Evolutionary conservation across 2,329 filamentous ascomycete species (phyloP).

Genomic region (Sclerotinia subarctica): DNA sequence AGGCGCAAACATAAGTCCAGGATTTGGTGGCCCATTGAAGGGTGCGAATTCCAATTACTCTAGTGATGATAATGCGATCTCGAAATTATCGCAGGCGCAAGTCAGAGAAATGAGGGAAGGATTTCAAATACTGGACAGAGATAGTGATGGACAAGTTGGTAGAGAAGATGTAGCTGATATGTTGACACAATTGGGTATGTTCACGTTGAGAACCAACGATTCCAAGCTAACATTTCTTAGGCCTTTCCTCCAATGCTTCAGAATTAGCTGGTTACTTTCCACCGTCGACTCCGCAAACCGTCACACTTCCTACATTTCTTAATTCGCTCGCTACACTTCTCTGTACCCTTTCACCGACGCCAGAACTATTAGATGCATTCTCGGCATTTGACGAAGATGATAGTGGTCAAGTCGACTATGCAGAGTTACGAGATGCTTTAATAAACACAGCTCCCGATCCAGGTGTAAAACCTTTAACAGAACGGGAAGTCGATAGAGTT

Average conservation of each 20-base stretch:
- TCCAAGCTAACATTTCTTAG: conserved; percentile 41
- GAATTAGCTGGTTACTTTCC: conserved; percentile 83
- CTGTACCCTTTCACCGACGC: conserved; percentile 68
- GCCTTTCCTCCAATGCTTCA: conserved; percentile 68
- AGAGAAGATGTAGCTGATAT: conserved; percentile 84
- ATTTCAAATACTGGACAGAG: conserved; percentile 88
- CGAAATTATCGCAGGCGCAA: conserved; percentile 75
- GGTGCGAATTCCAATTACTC: conserved; percentile 22
- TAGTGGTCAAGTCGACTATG: conserved; percentile 84
- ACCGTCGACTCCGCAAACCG: conserved; percentile 63
- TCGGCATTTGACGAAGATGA: conserved; percentile 96
- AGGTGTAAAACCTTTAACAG: conserved; percentile 60
- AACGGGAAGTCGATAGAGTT: conserved; percentile 80
- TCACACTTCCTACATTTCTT: conserved; percentile 82
- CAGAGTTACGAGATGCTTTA: conserved; percentile 77
- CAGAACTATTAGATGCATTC: conserved; percentile 84
- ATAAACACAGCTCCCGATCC: conserved; percentile 77
- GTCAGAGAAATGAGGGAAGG: conserved; percentile 85
- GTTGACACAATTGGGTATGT: conserved; percentile 74
- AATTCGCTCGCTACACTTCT: conserved; percentile 75
- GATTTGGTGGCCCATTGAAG: conserved; percentile 34
- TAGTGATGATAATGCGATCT: conserved; percentile 51
- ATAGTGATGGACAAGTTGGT: conserved; percentile 80
- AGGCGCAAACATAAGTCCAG: conserved; percentile 31
- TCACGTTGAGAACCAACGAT: background rate